Conservation (phyloP, 2,329 filamentous ascomycete genomes). For the Lachnellula subtilissima region DNA sequence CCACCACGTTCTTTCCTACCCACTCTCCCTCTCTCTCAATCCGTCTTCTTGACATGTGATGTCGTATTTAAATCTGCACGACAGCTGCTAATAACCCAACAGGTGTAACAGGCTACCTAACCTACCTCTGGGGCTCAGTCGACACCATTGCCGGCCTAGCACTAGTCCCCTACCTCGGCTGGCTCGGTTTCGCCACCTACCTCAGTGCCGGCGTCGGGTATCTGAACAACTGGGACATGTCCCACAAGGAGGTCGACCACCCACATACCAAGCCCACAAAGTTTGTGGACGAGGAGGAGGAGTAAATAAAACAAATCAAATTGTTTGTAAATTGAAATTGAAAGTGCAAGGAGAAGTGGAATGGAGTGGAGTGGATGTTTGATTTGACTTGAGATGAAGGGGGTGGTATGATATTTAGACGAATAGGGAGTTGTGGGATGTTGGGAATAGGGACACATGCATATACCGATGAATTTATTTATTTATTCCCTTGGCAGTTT, state of each 20-base stretch:
- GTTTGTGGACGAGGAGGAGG: constrained; percentile 31
- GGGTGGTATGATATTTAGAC: no score
- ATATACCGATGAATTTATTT: no score
- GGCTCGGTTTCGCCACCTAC: constrained; percentile 86
- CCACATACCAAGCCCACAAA: constrained; percentile 26
- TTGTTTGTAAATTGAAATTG: no score
- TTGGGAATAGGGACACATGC: no score
- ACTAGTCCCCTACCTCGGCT: constrained; percentile 76
- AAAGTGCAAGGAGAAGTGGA: no score
- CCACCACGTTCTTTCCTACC: neutral
- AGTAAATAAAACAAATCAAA: constrained; percentile 1
- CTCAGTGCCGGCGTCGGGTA: constrained; percentile 65
- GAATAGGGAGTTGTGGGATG: no score
- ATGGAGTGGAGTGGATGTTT: no score
- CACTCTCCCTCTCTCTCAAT: neutral
- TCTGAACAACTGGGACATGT: constrained; percentile 63
- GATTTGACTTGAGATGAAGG: no score
- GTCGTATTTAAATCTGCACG: neutral
- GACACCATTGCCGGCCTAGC: constrained; percentile 69
- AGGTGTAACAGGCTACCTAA: constrained; percentile 62
- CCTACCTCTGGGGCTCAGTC: constrained; percentile 70
- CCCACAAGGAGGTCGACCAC: constrained; percentile 27
- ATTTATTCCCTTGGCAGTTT: no score
- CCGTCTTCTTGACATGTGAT: neutral
- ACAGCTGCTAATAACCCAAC: neutral